phyloP scores from a whole-genome alignment of 2,329 filamentous ascomycete species.

The Hymenotorrendiella dingleyae region DNA sequence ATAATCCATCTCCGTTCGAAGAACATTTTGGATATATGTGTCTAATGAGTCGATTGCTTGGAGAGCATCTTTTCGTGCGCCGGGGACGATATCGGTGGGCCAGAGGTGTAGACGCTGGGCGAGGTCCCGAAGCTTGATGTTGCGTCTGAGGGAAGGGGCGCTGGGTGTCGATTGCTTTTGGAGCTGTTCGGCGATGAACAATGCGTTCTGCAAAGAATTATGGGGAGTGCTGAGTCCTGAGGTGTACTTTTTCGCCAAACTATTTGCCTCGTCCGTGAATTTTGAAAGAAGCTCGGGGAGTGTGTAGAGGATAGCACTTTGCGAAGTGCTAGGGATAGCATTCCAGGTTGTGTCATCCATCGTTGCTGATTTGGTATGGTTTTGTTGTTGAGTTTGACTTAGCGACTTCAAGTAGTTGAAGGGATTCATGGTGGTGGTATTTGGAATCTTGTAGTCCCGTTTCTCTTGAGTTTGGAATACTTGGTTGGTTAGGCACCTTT shows the following conservation, averaged over 20 bases:
- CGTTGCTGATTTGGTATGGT: no score
- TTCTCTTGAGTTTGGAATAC: no score
- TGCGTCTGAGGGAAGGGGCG: background rate
- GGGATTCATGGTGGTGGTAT: no score
- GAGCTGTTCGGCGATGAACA: background rate
- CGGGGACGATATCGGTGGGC: background rate
- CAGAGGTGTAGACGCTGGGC: constrained; percentile 1
- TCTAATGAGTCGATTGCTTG: background rate
- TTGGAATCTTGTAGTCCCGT: no score
- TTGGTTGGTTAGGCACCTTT: no score
- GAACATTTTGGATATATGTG: background rate
- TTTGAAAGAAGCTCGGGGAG: background rate
- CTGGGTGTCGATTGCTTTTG: background rate
- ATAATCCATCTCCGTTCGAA: background rate
- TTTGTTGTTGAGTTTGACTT: no score
- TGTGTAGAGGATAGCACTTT: background rate
- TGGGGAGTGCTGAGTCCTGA: background rate
- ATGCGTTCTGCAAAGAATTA: background rate
- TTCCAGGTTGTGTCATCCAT: no score
- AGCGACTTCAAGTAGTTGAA: no score
- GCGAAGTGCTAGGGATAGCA: no score
- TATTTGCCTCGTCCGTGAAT: background rate
- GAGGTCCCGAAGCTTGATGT: constrained; percentile 1
- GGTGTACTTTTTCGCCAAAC: background rate
- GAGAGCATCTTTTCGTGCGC: background rate